A percentile compares a stretch with the other conserved stretches of the same genome.
phyloP scores from a whole-genome alignment of 495 filamentous ascomycete genomes.

The Glarea lozoyensis region DNA sequence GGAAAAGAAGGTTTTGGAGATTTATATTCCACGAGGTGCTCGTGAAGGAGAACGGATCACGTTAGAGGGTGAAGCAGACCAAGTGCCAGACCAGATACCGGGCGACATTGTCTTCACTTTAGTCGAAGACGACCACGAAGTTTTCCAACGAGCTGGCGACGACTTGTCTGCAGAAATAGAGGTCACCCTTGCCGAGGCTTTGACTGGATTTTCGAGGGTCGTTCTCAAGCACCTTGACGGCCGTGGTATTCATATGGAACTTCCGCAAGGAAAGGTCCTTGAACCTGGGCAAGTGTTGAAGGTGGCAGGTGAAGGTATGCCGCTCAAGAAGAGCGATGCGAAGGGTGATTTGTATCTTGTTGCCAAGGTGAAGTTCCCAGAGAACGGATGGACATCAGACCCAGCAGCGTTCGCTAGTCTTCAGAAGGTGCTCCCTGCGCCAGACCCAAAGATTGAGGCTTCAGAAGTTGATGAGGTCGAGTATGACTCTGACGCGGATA shows the following conservation, averaged over 20 bases:
- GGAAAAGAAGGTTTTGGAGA: constrained; percentile 86
- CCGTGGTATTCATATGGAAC: constrained; percentile 72
- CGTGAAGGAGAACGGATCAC: constrained; percentile 84
- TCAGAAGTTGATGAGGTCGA: constrained; percentile 80
- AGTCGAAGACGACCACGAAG: constrained; percentile 68
- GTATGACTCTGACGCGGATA: constrained; percentile 67
- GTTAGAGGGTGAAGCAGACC: constrained; percentile 89
- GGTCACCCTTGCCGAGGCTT: constrained; percentile 72
- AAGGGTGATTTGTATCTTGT: constrained; percentile 83
- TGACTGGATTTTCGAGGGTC: constrained; percentile 83
- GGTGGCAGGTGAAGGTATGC: constrained; percentile 87
- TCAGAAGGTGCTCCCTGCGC: constrained; percentile 61
- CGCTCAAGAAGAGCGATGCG: constrained; percentile 69
- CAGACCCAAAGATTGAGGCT: constrained; percentile 39
- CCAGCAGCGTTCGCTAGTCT: constrained; percentile 57
- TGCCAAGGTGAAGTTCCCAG: constrained; percentile 83
- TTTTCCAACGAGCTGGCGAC: constrained; percentile 71
- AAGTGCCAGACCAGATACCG: constrained; percentile 81
- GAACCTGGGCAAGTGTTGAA: constrained; percentile 77
- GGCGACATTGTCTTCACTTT: constrained; percentile 89
- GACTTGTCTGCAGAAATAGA: constrained; percentile 75
- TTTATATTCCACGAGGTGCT: constrained; percentile 89
- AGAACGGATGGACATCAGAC: constrained; percentile 70
- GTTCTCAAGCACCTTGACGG: constrained; percentile 92
- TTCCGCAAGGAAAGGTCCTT: constrained; percentile 66